Evolutionary conservation across 352 stramenopile species (phyloP), one percentile per base, ranked within the genome.

Genomic region (Phytophthora sp.): DNA sequence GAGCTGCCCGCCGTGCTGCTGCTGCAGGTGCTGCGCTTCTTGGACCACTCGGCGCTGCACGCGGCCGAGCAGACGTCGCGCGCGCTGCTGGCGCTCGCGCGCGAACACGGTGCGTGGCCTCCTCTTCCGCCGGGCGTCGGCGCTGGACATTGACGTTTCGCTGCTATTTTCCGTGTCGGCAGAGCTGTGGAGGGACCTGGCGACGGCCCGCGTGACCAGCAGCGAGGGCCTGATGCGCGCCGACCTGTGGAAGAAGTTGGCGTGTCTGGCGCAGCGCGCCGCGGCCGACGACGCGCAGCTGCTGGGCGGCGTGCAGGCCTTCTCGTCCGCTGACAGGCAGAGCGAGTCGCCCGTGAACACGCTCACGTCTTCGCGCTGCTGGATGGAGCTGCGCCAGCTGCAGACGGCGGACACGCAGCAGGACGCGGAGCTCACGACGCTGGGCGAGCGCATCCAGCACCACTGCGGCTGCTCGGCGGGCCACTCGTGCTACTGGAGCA

Each of bases 401-500:
- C 69, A 79, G 15, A 72, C 32, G n/a, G 48, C 64, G 12, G 70
- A 71, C 27, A 55, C 58, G 26, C 52, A 76, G 30, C 53, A 79
- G 35, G 69, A 84, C 8, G 38, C 70, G 8, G 59, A 81, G 11
- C 44, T 79, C 6, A 76, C 77, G 74, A 82, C 77, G 9, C 63
- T 90, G 17, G 81, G 76, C 12, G 78, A 89, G 41, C 76, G 79
- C 11, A 76, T 86, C n/a, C 83, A 91, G 59, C 59, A 78, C 27
- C 70, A 72, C 28, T 94, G 87, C 54, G 84, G 87, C 20, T 95
- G 87, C 61, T 91, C 83, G 4, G 77, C 70, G 4, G 82, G 81
- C 2, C 79, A 79, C 37, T 89, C 80, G 32, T 95, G 87, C 74
- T 95, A 93, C 63, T 95, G 87, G 87, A 95, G 87, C 77, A 94